A percentile compares a stretch with the other conserved stretches of the same genome.
Conservation (phyloP, 2,329 filamentous ascomycete species). For the Colletotrichum sojae region DNA sequence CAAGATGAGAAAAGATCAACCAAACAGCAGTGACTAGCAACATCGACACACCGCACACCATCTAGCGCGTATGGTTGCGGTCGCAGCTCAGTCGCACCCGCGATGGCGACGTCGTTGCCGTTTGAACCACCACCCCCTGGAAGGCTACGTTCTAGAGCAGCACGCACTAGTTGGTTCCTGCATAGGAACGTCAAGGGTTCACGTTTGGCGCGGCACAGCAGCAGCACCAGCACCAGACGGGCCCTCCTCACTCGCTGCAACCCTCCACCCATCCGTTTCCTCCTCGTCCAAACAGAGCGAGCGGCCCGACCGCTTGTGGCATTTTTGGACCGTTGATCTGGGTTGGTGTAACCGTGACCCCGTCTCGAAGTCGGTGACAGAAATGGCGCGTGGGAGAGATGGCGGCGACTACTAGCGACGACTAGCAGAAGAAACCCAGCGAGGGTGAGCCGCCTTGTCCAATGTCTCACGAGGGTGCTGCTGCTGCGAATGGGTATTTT, state of each 20-base stretch:
- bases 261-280: constrained; percentile 28
- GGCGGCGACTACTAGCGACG: not conserved
- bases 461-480: no score
- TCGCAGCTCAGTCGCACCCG: constrained; percentile 13
- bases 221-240: not conserved
- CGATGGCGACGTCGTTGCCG: constrained; percentile 14
- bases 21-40: no score
- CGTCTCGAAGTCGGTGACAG: not conserved
- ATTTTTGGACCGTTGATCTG: constrained; percentile 11
- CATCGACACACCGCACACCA: no score
- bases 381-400: not conserved
- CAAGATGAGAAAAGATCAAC: no score
- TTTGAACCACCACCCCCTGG: not conserved
- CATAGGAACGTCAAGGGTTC: constrained; percentile 14
- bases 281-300: constrained; percentile 34
- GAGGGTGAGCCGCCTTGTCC: no score
- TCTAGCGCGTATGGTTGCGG: not conserved
- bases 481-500: no score
- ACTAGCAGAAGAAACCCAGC: not conserved
- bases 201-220: constrained; percentile 13
- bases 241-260: constrained; percentile 10
- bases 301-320: constrained; percentile 12
- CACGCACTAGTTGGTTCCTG: constrained; percentile 10
- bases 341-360: not conserved
- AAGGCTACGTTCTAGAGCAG: no score